Evolutionary conservation across 163 green algal species (phyloP), one percentile per base, ranked within the genome.

Genomic region (Trebouxia gelatinosa): DNA sequence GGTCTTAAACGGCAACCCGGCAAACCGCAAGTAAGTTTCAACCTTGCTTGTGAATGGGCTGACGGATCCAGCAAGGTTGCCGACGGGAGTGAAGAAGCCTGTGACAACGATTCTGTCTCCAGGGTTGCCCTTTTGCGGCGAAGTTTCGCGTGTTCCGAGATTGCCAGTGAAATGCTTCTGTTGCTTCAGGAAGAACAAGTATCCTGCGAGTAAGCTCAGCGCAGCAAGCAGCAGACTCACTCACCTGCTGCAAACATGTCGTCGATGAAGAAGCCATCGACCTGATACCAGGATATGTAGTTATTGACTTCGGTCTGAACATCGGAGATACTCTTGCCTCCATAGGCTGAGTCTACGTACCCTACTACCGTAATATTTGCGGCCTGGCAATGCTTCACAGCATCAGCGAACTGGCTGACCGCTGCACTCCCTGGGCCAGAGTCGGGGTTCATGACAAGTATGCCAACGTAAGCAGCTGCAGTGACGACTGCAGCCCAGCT

Each of bases 21-120:
- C 66, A 58, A 75, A 75, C 3, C 66, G 66, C 28, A 75, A 23
- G 2, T 75, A 75, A 7, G 66, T 75, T 26, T 75, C 66, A n/a
- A 75, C n/a, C 35, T 75, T 61, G 39, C 58, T 75, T 6, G 66
- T 75, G 26, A 75, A 75, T 26, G 66, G 66, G 23, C 66, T 75
- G n/a, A 75, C 66, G 5, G 66, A 75, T 5, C 66, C 66, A 58
- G 28, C 66, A 38, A 75, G 66, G 26, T 39, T 35, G 3, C 66
- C 66, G 11, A 75, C n/a, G 0, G 66, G 66, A 3, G 66, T 58
- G 28, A 40, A 75, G n/a, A 75, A 61, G 0, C 39, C 66, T 39
- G 66, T 75, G n/a, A 75, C 1, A 0, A 61, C 66, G 21, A 75
- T 75, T 26, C 35, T 26, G 39, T 58, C 66, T 0, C 66, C 66